These are phyloP conservation scores for Claviceps quebecensis DNA, from an alignment of 2,329 filamentous ascomycete genomes.

Conservation along the genomic window DNA sequence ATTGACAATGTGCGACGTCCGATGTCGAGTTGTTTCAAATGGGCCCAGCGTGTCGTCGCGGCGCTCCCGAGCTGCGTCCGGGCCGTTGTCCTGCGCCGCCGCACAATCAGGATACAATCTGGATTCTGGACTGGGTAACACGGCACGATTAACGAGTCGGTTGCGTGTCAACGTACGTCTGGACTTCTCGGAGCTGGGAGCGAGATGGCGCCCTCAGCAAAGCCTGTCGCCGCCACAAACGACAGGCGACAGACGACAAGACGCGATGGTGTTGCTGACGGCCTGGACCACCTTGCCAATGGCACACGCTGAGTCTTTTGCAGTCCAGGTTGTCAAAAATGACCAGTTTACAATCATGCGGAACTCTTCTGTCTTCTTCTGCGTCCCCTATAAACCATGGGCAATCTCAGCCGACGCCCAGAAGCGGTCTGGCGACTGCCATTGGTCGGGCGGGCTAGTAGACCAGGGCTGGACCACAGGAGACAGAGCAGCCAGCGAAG, in stretches of 20 bases:
- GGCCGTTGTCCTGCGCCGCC: no score
- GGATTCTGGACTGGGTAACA: not conserved
- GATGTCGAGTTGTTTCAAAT: no score
- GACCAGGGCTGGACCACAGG: not conserved
- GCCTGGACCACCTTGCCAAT: not conserved
- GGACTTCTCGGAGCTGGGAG: not conserved
- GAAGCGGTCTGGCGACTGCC: not conserved
- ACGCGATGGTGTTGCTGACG: not conserved
- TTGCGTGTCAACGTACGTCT: not conserved
- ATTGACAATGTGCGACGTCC: no score
- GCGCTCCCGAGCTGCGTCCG: no score
- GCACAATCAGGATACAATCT: no score
- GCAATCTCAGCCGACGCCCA: not conserved
- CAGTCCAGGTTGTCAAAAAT: not conserved
- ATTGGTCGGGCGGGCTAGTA: not conserved
- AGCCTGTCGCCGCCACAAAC: not conserved
- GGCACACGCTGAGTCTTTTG: not conserved
- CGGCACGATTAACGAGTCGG: not conserved
- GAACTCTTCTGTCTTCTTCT: not conserved
- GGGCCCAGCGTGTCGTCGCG: no score
- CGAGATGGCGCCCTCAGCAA: not conserved
- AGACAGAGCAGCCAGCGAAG: not conserved
- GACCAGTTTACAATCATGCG: not conserved
- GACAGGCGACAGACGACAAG: not conserved
- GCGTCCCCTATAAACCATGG: not conserved